Evolutionary conservation across 1,284 basidiomycete species (phyloP), one percentile per base, ranked within the genome.

Genomic region (Wallemia mellicola): DNA sequence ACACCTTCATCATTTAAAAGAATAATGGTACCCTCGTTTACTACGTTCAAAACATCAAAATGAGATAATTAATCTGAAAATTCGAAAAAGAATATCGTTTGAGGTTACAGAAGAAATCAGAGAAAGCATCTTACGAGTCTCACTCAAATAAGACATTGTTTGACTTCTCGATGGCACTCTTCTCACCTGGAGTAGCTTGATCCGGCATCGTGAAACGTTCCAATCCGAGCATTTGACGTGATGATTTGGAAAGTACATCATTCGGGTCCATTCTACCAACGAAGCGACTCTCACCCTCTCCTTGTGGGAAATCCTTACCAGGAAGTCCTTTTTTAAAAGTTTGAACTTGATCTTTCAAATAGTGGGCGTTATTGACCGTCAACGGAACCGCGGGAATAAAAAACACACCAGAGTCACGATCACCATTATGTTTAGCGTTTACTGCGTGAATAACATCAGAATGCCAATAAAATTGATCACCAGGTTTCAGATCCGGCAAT

Each of bases 331-430:
- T 63, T 1, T 73, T 59, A 64, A 84, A 84, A 28, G 73, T 73
- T 1, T 66, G 68, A 1, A 75, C 71, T 68, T 86, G 83, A 58
- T 74, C 72, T 27, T 72, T 71, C 28, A 86, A 71, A 65, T 86
- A 86, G 17, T 70, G 68, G 5, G 76, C 78, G 67, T 83, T 85
- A 61, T 75, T 68, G 27, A 73, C 58, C 0, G 82, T 83, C 15
- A 84, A 70, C 0, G 83, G 83, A 0, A 79, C 78, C 1, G 82
- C 78, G 0, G 83, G 84, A 61, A 86, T 86, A 67, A 86, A 87
- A 60, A 87, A 66, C 26, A 86, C 83, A 0, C 79, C 80, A 0
- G 82, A 82, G 64, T 85, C 81, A 2, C 70, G 71, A 11, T 65
- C 63, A 0, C 85, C 84, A 7, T 64, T 65, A 66, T 86, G 82